Conservation (phyloP, 2,329 filamentous ascomycete species). For the Neurospora sp. region DNA sequence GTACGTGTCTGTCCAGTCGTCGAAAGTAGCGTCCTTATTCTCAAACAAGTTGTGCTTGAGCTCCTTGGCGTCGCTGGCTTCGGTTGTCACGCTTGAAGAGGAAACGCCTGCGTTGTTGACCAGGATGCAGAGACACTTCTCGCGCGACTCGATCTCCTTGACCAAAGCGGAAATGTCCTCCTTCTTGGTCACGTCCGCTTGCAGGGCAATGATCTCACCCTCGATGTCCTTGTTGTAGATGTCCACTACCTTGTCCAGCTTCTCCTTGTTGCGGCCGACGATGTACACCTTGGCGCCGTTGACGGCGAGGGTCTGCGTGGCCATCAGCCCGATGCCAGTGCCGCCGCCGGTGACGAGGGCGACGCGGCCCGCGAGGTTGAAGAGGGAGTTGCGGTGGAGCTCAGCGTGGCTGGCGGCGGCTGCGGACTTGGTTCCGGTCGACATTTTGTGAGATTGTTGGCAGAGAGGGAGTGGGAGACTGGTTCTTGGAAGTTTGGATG, state of each 20-base stretch:
- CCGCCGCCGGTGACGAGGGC: constrained; percentile 32
- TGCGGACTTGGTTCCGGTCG: constrained; percentile 16
- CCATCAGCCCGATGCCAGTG: constrained; percentile 25
- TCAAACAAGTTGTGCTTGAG: constrained; percentile 59
- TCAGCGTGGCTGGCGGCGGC: constrained; percentile 21
- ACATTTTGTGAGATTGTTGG: constrained; percentile 15
- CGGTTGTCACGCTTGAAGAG: constrained; percentile 44
- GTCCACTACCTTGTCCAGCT: constrained; percentile 49
- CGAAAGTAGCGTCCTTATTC: constrained; percentile 43
- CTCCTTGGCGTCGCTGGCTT: constrained; percentile 38
- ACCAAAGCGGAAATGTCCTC: constrained; percentile 48
- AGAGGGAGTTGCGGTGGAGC: constrained; percentile 37
- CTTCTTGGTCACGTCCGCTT: constrained; percentile 54
- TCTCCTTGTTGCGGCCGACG: constrained; percentile 53
- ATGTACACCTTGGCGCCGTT: constrained; percentile 66
- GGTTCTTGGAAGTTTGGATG: neutral
- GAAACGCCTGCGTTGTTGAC: constrained; percentile 61
- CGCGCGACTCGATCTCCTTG: constrained; percentile 43
- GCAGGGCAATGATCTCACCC: constrained; percentile 50
- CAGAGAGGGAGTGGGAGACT: neutral
- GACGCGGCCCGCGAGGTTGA: constrained; percentile 32
- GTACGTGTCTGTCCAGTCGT: constrained; percentile 65
- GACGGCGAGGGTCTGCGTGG: constrained; percentile 32
- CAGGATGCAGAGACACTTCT: constrained; percentile 52
- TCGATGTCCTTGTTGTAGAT: constrained; percentile 43